Conservation (phyloP, 768 basidiomycete species). For the Mrakia hoshinonis region DNA sequence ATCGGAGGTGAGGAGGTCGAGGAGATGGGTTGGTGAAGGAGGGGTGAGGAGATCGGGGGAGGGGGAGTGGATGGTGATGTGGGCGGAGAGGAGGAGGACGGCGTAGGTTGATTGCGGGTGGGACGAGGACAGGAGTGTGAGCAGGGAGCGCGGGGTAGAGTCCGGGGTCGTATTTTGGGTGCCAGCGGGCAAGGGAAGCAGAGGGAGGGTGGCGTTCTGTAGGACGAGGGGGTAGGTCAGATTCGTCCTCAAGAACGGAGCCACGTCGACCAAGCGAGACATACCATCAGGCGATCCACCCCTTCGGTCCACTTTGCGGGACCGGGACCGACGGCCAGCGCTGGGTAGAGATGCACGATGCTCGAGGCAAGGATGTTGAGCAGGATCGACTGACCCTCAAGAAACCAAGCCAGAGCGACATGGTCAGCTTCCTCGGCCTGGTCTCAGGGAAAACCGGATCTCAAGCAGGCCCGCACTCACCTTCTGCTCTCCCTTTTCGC, state of each 20-base stretch:
- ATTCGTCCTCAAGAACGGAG: not conserved
- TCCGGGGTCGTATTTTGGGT: not conserved
- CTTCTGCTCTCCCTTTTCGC: slow-evolving; percentile 19
- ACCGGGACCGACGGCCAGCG: not conserved
- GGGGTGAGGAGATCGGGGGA: not conserved
- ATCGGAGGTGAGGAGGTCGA: not conserved
- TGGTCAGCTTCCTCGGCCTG: not conserved
- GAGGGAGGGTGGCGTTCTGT: not conserved
- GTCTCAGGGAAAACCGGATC: too few relatives aligned
- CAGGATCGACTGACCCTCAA: not conserved
- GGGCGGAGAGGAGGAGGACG: slow-evolving; percentile 14
- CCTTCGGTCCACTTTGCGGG: too few relatives aligned
- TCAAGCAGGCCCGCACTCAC: not conserved
- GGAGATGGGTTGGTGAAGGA: slow-evolving; percentile 1
- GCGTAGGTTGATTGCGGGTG: not conserved
- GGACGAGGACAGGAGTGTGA: not conserved
- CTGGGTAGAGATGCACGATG: slow-evolving; percentile 6
- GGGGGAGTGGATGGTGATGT: not conserved
- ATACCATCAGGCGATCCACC: not conserved
- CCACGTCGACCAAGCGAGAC: not conserved
- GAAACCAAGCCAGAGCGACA: not conserved
- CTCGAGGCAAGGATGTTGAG: not conserved
- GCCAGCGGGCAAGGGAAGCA: not conserved
- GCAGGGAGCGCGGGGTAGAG: not conserved
- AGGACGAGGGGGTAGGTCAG: not conserved